These are phyloP conservation scores for Eimeria nieschulzi DNA, from an alignment of 169 alveolate genomes.

Conservation along the genomic window DNA sequence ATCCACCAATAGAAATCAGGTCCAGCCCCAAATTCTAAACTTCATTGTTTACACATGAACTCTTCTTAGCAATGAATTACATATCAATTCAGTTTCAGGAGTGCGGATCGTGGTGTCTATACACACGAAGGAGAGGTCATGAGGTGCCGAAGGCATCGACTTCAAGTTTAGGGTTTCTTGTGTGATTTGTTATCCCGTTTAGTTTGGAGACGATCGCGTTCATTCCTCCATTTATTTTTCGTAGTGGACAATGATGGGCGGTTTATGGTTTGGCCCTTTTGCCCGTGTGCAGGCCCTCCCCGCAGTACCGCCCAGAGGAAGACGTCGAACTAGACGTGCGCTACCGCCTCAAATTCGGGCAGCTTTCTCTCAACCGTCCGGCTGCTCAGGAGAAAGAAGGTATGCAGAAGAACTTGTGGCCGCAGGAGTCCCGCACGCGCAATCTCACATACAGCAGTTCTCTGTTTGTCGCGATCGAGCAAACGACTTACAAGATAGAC, in stretches of 20 bases:
- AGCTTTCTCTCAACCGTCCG: slow-evolving; percentile 94
- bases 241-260: background rate
- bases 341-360: slow-evolving; percentile 91
- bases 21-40: background rate
- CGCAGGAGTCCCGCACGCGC: slow-evolving; percentile 97
- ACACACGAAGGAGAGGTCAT: too few species aligned
- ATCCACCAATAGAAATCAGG: slow-evolving; percentile 92
- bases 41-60: too few species aligned
- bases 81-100: too few species aligned
- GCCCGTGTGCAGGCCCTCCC: slow-evolving; percentile 84
- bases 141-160: too few species aligned
- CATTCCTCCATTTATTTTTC: background rate
- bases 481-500: slow-evolving; percentile 85
- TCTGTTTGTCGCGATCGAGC: slow-evolving; percentile 89
- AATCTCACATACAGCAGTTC: slow-evolving; percentile 92
- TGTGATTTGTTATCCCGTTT: background rate
- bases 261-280: too few species aligned
- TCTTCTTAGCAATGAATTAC: too few species aligned
- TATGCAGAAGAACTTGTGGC: slow-evolving; percentile 89
- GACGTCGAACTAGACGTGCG: slow-evolving; percentile 85
- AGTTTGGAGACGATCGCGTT: background rate
- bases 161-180: too few species aligned
- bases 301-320: slow-evolving; percentile 90
- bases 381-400: slow-evolving; percentile 93
- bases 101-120: too few species aligned